These are phyloP conservation scores for Fusarium incarnatum DNA, from an alignment of 2,329 filamentous ascomycete species.

Conservation along the genomic window DNA sequence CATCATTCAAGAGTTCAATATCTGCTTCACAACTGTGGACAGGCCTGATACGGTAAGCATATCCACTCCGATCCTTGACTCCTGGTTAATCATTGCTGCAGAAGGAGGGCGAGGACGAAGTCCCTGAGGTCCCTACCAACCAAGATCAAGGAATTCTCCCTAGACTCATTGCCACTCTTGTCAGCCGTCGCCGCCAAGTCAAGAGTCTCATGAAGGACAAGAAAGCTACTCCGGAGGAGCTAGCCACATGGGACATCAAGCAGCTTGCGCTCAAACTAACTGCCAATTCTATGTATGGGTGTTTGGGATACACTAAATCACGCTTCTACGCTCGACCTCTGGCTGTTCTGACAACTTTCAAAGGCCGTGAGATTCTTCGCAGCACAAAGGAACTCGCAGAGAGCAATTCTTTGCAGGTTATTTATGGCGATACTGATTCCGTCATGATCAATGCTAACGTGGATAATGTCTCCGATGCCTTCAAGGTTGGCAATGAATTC, in stretches of 20 bases:
- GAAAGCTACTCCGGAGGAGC: constrained; percentile 83
- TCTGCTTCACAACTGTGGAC: constrained; percentile 98
- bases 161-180: constrained; percentile 89
- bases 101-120: constrained; percentile 81
- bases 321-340: constrained; percentile 96
- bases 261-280: constrained; percentile 96
- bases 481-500: constrained; percentile 94
- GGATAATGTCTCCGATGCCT: constrained; percentile 88
- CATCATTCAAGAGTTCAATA: constrained; percentile 99
- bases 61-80: background rate
- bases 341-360: constrained; percentile 95
- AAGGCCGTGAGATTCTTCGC: constrained; percentile 95
- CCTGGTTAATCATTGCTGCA: constrained; percentile 48
- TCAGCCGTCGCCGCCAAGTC: constrained; percentile 88
- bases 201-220: constrained; percentile 98
- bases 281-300: constrained; percentile 99
- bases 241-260: constrained; percentile 97
- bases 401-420: constrained; percentile 89
- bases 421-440: constrained; percentile 98
- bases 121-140: constrained; percentile 85
- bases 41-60: constrained; percentile 74
- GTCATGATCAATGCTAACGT: constrained; percentile 99
- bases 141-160: constrained; percentile 88
- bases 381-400: constrained; percentile 97
- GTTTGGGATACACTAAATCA: constrained; percentile 95